phyloP scores from a whole-genome alignment of 2,329 filamentous ascomycete species.

The Phaeosphaeria sp. region DNA sequence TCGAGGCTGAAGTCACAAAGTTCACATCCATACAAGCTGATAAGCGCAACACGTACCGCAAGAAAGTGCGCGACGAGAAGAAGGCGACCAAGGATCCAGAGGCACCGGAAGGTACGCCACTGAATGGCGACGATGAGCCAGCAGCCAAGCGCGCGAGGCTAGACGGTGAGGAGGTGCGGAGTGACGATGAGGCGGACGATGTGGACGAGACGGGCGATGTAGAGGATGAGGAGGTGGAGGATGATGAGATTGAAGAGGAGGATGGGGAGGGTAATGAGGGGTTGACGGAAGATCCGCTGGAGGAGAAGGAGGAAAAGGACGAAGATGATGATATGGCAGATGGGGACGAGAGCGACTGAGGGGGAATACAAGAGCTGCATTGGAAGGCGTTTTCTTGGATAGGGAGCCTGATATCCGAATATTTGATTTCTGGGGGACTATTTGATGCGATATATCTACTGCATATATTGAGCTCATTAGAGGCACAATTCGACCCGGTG shows the following conservation, averaged over 20 bases:
- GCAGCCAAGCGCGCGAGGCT: conserved; percentile 58
- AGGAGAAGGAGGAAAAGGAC: conserved; percentile 55
- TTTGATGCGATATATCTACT: not conserved
- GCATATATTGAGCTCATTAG: not conserved
- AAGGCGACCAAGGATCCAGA: conserved; percentile 22
- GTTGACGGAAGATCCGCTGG: conserved; percentile 51
- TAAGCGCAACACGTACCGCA: conserved; percentile 75
- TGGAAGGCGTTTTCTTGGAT: conserved; percentile 28
- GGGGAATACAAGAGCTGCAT: conserved; percentile 27
- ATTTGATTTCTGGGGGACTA: not conserved
- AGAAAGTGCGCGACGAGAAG: conserved; percentile 72
- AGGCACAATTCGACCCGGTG: no score
- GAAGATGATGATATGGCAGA: conserved; percentile 56
- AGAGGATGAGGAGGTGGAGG: conserved; percentile 59
- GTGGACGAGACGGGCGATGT: conserved; percentile 49
- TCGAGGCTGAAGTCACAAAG: conserved; percentile 79
- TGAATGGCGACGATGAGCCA: conserved; percentile 48
- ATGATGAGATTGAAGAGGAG: conserved; percentile 62
- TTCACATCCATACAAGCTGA: conserved; percentile 76
- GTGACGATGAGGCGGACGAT: conserved; percentile 47
- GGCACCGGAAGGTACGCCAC: not conserved
- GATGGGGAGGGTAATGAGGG: conserved; percentile 60
- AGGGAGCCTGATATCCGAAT: conserved; percentile 7
- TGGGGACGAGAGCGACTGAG: conserved; percentile 56
- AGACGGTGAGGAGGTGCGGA: conserved; percentile 48